Evolutionary conservation across 441 rosid genomes (phyloP).

Genomic region (Populus hybrid): DNA sequence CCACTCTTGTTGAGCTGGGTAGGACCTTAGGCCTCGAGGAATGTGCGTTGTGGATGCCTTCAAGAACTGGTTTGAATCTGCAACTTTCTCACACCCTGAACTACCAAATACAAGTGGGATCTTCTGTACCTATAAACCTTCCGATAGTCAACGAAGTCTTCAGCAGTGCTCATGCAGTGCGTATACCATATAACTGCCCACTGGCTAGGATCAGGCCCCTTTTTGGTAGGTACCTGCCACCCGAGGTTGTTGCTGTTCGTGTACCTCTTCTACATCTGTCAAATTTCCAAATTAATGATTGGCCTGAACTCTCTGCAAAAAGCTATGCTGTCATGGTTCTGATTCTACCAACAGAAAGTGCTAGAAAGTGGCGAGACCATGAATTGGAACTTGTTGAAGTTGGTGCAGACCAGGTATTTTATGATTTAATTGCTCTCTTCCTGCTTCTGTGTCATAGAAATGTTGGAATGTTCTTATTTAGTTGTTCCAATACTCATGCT

Average conservation of each 20-base stretch:
- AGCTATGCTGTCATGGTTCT: no score
- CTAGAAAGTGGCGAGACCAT: no score
- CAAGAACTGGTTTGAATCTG: slow-evolving; percentile 52
- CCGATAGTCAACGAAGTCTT: slow-evolving; percentile 62
- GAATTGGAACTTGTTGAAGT: no score
- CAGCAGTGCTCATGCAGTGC: slow-evolving; percentile 57
- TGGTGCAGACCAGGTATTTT: no score
- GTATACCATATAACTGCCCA: slow-evolving; percentile 66
- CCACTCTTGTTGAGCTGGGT: no score
- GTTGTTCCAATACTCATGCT: neutral
- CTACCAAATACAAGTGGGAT: slow-evolving; percentile 59
- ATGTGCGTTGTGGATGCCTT: slow-evolving; percentile 54
- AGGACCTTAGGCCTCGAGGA: no score
- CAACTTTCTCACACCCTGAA: slow-evolving; percentile 74
- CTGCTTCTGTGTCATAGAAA: neutral
- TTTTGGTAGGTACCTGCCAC: slow-evolving; percentile 29
- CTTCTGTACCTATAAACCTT: slow-evolving; percentile 52
- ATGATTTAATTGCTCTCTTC: no score
- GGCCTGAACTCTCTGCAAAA: no score
- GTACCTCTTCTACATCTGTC: no score
- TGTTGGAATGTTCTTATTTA: neutral
- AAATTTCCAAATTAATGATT: no score
- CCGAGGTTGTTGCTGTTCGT: no score
- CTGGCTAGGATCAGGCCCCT: slow-evolving; percentile 69
- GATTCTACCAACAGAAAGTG: no score